Conservation (phyloP, 441 rosid species). For the Arabidopsis hybrid region DNA sequence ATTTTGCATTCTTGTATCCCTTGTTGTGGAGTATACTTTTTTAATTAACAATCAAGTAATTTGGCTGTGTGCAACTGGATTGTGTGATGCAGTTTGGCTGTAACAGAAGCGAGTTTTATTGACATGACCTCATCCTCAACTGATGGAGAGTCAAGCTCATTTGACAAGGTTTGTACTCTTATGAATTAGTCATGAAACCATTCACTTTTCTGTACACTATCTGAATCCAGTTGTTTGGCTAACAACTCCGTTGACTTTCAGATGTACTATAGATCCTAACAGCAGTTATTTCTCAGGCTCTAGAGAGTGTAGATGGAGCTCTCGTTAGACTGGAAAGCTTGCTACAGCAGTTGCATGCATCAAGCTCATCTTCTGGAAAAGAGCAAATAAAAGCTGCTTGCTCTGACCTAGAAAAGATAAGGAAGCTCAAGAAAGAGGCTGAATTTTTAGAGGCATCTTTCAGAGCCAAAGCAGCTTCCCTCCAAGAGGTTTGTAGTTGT, state of each 20-base stretch:
- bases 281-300: slow-evolving; percentile 63
- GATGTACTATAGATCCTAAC: slow-evolving; percentile 35
- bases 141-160: slow-evolving; percentile 64
- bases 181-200: slow-evolving; percentile 1
- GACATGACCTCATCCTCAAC: slow-evolving; percentile 49
- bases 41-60: slow-evolving; percentile 14
- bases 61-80: slow-evolving; percentile 20
- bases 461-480: slow-evolving; percentile 92
- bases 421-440: slow-evolving; percentile 99
- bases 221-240: slow-evolving; percentile 29
- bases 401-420: slow-evolving; percentile 95
- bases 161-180: slow-evolving; percentile 67
- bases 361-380: slow-evolving; percentile 86
- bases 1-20: not conserved
- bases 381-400: slow-evolving; percentile 96
- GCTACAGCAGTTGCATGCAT: slow-evolving; percentile 80
- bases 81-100: slow-evolving; percentile 60
- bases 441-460: slow-evolving; percentile 98
- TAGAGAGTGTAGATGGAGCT: slow-evolving; percentile 95
- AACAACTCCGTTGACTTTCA: slow-evolving; percentile 33
- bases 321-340: slow-evolving; percentile 81
- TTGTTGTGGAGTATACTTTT: slow-evolving; percentile 11
- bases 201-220: slow-evolving; percentile 13
- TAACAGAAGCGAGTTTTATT: slow-evolving; percentile 49
- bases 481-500: slow-evolving; percentile 65